These are phyloP conservation scores for Cladophialophora yegresii DNA, from an alignment of 2,329 filamentous ascomycete genomes.

Conservation along the genomic window DNA sequence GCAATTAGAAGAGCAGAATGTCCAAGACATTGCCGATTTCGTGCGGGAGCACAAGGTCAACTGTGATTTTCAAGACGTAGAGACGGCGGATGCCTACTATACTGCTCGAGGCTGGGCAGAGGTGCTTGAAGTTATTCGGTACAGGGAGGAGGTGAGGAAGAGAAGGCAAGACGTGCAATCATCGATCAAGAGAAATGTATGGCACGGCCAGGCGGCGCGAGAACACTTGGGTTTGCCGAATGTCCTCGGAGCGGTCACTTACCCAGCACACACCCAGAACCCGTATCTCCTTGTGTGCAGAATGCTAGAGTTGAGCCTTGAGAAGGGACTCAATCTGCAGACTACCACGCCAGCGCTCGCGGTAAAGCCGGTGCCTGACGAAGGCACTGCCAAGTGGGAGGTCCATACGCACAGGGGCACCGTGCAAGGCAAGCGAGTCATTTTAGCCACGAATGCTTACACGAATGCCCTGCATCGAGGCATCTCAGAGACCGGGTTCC, in stretches of 20 bases:
- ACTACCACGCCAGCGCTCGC: constrained; percentile 48
- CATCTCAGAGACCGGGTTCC: constrained; percentile 40
- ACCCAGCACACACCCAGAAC: constrained; percentile 2
- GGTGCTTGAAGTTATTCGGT: constrained; percentile 18
- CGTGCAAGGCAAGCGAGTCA: constrained; percentile 53
- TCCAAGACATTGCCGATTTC: constrained; percentile 48
- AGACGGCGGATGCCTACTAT: constrained; percentile 38
- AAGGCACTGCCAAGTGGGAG: constrained; percentile 40
- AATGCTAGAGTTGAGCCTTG: constrained; percentile 47
- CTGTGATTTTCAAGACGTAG: constrained; percentile 50
- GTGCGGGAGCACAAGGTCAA: constrained; percentile 46
- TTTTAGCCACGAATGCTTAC: constrained; percentile 62
- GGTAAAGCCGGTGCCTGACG: constrained; percentile 32
- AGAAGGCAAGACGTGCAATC: constrained; percentile 6
- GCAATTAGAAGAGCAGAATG: constrained; percentile 47
- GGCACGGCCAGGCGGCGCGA: constrained; percentile 43
- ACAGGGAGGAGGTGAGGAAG: constrained; percentile 16
- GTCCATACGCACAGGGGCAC: constrained; percentile 51
- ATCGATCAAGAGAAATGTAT: constrained; percentile 1
- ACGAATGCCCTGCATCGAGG: constrained; percentile 53
- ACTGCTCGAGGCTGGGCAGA: constrained; percentile 14
- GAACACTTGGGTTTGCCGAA: constrained; percentile 42
- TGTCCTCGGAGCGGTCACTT: constrained; percentile 38
- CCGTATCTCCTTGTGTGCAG: constrained; percentile 3
- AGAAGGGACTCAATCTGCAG: constrained; percentile 46